Base-by-base conservation (phyloP, 805 yeast species). In the Phaffomyces thermotolerans region DNA sequence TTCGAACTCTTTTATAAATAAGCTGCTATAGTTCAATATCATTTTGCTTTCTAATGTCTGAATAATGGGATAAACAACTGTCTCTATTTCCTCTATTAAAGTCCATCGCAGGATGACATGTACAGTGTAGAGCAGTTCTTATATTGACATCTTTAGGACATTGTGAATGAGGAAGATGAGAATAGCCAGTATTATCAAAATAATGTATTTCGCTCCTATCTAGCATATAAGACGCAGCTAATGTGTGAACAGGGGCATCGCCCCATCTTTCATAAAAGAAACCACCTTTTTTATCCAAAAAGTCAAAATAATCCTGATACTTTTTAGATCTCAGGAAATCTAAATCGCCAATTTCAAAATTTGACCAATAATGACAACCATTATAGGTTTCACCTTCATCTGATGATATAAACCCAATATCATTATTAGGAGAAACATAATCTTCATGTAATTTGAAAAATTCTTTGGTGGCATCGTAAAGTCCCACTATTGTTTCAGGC, bases 201-300 rank as follows among this genome's bases (percentile, higher is more conserved):
- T 75, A 83, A 60, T 82, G 86, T 15, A 86, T 59, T 54, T 83
- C 75, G 27, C 67, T 64, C 52, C 70, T 69, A 48, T 77, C 72
- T 40, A 81, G 61, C 54, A 84, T 70, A 38, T 81, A 64, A 2
- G 88, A 65, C 3, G 78, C 84, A 6, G 85, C 95, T 40, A 86
- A 72, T 1, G 95, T 76, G 64, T 86, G 95, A n/a, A 86, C 76
- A 4, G 95, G 95, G 0, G 95, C 95, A 64, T 87, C 96, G 18
- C 96, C 96, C 95, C 95, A 87, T 52, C 96, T 72, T 65, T 87
- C 93, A 58, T 84, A 84, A 60, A 77, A 85, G 60, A 85, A 85
- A 1, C 95, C 95, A 45, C 95, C 95, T 3, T 75, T 60, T 38
- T 62, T 47, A 58, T 85, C 95, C 37, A 85, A 66, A 57, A 66